Evolutionary conservation across 1,284 basidiomycete species (phyloP).

Genomic region (Irpex rosettiformis): DNA sequence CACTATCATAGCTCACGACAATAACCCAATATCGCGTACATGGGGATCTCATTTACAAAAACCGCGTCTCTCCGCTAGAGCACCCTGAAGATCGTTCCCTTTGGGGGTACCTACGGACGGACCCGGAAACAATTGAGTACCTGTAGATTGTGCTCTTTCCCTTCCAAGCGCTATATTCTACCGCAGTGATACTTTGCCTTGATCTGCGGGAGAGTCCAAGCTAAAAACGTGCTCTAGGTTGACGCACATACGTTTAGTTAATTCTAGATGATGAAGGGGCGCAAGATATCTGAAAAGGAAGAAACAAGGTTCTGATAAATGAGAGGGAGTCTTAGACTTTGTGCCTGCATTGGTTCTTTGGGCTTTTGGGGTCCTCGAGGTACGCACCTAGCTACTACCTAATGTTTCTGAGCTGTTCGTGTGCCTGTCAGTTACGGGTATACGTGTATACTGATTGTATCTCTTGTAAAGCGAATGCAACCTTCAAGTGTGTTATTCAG

Average conservation of each 20-base stretch:
- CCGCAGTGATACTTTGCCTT: neutral
- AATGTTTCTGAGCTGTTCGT: conserved; percentile 39
- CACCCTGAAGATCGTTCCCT: conserved; percentile 57
- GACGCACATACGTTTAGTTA: conserved; percentile 32
- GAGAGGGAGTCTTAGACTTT: conserved; percentile 35
- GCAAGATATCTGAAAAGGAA: neutral
- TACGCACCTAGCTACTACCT: conserved; percentile 19
- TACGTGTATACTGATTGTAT: conserved; percentile 32
- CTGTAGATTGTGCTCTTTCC: conserved; percentile 37
- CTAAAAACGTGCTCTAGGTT: conserved; percentile 26
- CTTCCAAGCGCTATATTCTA: too few species aligned
- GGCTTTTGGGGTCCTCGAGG: conserved; percentile 75
- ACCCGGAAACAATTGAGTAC: conserved; percentile 71
- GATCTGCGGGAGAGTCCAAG: neutral
- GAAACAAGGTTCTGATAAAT: neutral
- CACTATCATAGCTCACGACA: too few species aligned
- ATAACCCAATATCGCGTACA: conserved; percentile 62
- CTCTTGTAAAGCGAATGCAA: too few species aligned
- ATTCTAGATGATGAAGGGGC: neutral
- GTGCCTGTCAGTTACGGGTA: conserved; percentile 42
- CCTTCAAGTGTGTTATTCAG: conserved; percentile 51
- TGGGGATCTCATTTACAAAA: conserved; percentile 55
- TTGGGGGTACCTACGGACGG: conserved; percentile 56
- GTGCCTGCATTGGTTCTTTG: conserved; percentile 56
- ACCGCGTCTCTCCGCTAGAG: conserved; percentile 48